These are phyloP conservation scores for Cymbomonas tetramitiformis DNA, from an alignment of 139 green algal species.

Conservation along the genomic window DNA sequence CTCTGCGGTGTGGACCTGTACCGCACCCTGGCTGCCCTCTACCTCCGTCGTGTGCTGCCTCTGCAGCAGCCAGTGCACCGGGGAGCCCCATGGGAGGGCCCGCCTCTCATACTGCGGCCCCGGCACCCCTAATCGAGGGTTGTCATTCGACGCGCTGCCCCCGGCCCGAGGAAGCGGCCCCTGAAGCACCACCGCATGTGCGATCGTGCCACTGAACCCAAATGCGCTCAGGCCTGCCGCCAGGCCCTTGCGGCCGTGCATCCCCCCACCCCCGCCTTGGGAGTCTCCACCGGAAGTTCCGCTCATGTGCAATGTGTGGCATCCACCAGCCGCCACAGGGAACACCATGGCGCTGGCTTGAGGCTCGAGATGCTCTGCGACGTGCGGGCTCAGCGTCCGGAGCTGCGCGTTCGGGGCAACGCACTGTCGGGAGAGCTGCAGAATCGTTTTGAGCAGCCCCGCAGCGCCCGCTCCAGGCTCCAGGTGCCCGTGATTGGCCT, in stretches of 20 bases:
- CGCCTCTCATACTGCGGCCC: no score
- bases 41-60: no score
- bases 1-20: no score
- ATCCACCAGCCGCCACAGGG: background rate
- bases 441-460: background rate
- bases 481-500: constrained; percentile 4
- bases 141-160: no score
- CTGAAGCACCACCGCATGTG: no score
- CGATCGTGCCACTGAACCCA: constrained; percentile 66
- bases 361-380: background rate
- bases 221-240: constrained; percentile 54
- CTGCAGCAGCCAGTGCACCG: no score
- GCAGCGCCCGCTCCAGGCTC: constrained; percentile 3
- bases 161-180: no score
- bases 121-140: no score
- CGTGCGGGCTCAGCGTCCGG: background rate
- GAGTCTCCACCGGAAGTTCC: background rate
- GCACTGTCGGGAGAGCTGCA: background rate
- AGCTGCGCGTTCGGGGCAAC: background rate
- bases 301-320: background rate
- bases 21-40: no score
- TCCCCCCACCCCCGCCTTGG: background rate
- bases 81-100: no score
- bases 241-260: background rate
- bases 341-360: background rate